Percentiles rank a stretch among this genome's conserved stretches.
These are phyloP conservation scores for Bolboschoenus planiculmis DNA, from an alignment of 176 grass and related monocot species.

Conservation along the genomic window DNA sequence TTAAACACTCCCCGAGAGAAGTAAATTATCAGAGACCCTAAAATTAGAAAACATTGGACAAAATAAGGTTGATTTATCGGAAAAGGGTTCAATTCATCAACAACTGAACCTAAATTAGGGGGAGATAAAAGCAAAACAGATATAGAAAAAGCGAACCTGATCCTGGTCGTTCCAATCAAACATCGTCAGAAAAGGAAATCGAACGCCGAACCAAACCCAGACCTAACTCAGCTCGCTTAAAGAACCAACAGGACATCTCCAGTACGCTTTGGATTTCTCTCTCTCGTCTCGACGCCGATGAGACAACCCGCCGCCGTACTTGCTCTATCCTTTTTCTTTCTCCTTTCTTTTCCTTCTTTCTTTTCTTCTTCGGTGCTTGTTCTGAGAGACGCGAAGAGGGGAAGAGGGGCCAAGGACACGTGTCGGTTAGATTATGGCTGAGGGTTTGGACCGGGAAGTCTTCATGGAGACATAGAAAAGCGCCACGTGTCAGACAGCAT, in stretches of 20 bases:
- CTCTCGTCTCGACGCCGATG: not conserved
- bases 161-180: constrained; percentile 43
- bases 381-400: not conserved
- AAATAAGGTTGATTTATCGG: not conserved
- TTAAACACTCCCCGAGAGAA: not conserved
- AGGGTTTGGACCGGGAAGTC: not conserved
- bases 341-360: not conserved
- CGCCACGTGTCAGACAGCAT: constrained; percentile 28
- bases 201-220: not conserved
- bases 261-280: not conserved
- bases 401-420: constrained; percentile 11
- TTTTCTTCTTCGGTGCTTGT: not conserved
- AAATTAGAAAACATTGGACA: not conserved
- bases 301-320: not conserved
- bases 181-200: constrained; percentile 24
- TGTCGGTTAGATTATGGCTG: not conserved
- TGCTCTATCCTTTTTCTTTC: not conserved
- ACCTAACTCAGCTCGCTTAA: not conserved
- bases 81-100: not conserved
- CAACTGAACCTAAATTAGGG: not conserved
- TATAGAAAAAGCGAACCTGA: constrained; percentile 6
- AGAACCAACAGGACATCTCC: constrained; percentile 3
- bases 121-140: not conserved
- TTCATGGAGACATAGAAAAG: not conserved
- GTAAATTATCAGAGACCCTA: not conserved